Percentiles rank a stretch among this genome's conserved stretches.
Conservation (phyloP, 495 filamentous ascomycete species). For the Pyronema omphalodes region DNA sequence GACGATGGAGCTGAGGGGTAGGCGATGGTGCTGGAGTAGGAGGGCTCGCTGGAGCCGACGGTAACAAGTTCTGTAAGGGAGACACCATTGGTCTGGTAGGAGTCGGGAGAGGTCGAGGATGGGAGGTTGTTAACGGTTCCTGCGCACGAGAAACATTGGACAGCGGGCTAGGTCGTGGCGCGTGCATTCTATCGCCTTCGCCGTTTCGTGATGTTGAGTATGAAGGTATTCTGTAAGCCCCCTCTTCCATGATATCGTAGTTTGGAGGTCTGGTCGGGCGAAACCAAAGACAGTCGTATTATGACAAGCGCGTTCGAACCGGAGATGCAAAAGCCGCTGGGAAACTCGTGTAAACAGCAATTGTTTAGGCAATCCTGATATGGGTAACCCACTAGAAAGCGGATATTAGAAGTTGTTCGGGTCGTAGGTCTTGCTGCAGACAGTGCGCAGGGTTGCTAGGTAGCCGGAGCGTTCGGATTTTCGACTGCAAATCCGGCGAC, state of each 20-base stretch:
- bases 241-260: background rate
- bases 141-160: constrained; percentile 12
- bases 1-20: constrained; percentile 22
- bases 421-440: too few relatives aligned
- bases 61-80: constrained; percentile 22
- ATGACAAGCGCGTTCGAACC: too few relatives aligned
- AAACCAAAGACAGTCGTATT: too few relatives aligned
- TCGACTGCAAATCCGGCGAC: too few relatives aligned
- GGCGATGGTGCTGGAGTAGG: constrained; percentile 24
- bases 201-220: background rate
- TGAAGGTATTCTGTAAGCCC: background rate
- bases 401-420: too few relatives aligned
- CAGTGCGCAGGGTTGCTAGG: too few relatives aligned
- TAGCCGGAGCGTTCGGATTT: too few relatives aligned
- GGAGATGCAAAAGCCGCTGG: too few relatives aligned
- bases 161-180: background rate
- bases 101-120: constrained; percentile 23
- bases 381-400: too few relatives aligned
- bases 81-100: constrained; percentile 22
- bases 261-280: too few relatives aligned
- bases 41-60: constrained; percentile 23
- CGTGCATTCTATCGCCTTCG: constrained; percentile 2
- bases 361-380: too few relatives aligned
- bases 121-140: constrained; percentile 17
- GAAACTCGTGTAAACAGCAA: too few relatives aligned